Conservation (phyloP, 2,329 filamentous ascomycete species). For the Sporothrix variecibatus region DNA sequence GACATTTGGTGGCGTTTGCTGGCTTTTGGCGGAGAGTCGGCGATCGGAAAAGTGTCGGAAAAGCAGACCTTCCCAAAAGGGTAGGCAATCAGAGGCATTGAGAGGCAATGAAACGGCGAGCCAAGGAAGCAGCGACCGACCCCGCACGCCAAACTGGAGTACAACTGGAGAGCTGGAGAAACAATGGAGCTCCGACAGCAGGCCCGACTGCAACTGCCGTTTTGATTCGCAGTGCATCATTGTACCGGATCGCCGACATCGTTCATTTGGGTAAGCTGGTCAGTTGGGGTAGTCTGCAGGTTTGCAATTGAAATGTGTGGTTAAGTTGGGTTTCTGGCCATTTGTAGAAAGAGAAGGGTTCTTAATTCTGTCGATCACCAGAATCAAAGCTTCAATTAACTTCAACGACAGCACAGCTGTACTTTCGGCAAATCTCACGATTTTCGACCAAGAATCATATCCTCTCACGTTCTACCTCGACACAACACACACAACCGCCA, state of each 20-base stretch:
- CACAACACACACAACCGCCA: not conserved
- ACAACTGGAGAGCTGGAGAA: not conserved
- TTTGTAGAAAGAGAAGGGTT: not conserved
- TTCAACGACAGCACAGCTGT: not conserved
- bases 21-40: not conserved
- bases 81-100: not conserved
- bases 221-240: not conserved
- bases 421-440: no score
- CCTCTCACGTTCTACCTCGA: not conserved
- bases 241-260: conserved; percentile 14
- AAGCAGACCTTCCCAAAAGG: not conserved
- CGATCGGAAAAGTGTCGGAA: conserved; percentile 18
- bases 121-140: not conserved
- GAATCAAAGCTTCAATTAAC: not conserved
- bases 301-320: not conserved
- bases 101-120: not conserved
- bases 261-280: not conserved
- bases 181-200: conserved; percentile 5
- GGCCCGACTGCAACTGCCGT: not conserved
- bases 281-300: not conserved
- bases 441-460: not conserved
- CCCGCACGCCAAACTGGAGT: not conserved
- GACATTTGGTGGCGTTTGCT: not conserved
- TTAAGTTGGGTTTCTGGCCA: not conserved
- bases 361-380: not conserved